Evolutionary conservation across 2,329 filamentous ascomycete species (phyloP), one percentile per base, ranked within the genome.

Genomic region (Dactylellina leptospora): DNA sequence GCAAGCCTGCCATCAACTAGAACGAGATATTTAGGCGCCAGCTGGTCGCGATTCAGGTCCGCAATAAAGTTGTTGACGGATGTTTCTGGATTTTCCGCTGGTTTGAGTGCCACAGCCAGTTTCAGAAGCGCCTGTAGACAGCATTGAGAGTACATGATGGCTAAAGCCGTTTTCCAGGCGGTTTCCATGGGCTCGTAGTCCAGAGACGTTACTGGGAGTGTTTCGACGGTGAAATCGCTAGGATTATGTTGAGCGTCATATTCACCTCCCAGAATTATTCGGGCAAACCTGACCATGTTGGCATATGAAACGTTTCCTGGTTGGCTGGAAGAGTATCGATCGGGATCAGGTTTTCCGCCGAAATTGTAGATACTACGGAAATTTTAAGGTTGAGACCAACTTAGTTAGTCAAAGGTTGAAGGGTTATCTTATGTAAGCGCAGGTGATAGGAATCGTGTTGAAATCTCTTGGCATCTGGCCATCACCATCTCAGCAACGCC

Each of bases 161-260:
- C 40, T 6, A 44, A 44, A 10, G 40, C 40, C 40, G 40, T 44
- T 20, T 44, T 44, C 40, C 40, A 44, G 16, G 40, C 40, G 40
- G 40, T 44, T 3, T 44, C 18, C 18, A 44, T 44, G 16, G 40
- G 40, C 40, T 44, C 40, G 16, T 44, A 44, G 16, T 44, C 40
- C 11, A 44, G 8, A 8, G 40, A 44, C 11, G 10, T 44, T 20
- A 8, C 40, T 6, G 40, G 10, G 40, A 44, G 40, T 18, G 13
- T n/a, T 44, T 44, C 11, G 40, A 44, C 40, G 16, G 40, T 44
- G 18, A n/a, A 44, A 2, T 44, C 40, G 10, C 10, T 2, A 10
- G 2, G 40, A 44, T 44, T 44, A 44, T 44, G 10, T 16, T 44
- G 40, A 44, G 40, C 11, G 18, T 36, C 10, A n/a, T 36, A 36